Base-by-base conservation (phyloP, 768 basidiomycete genomes). In the Leccinellum rugosiceps region DNA sequence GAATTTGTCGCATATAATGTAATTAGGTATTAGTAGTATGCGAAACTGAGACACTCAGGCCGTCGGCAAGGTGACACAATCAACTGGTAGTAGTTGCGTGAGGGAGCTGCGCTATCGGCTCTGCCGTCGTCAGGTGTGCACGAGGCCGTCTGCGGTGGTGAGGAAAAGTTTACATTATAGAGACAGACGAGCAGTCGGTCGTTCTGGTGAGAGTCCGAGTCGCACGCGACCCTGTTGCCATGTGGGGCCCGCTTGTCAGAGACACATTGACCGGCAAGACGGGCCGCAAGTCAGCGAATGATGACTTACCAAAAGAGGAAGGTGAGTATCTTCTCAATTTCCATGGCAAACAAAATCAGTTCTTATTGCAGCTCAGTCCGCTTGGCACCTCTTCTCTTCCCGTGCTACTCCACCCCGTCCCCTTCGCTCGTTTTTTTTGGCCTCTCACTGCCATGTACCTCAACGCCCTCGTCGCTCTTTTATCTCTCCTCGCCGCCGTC, bases 381-480 rank as follows among this genome's bases (percentile, higher is more conserved):
- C 44, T 25, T 25, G 10, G 23, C 9, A 7, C 11, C 34, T 19
- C 19, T 9, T 8, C 6, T 28, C 6, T 47, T 47, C 15, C 26
- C 26, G 31, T 32, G n/a, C 28, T 23, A 15, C 26, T 47, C 34
- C 15, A 21, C 15, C 52, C 30, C 26, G 15, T 34, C 25, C 31
- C 32, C 9, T 21, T 31, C 51, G 48, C 25, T 60, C 58, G 28
- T 54, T 69, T 56, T 48, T 6, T 26, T 15, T 25, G 55, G 44
- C 2, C 14, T 2, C 2, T 25, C 44, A 25, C n/a, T 41, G 50
- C 54, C 58, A 83, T 84, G 82, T 80, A 76, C 68, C 63, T 80
- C 59, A 70, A 71, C 60, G 61, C 74, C 60, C 62, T 82, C 45
- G 65, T 76, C 69, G 65, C 78, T 71, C 71, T 85, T 71, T 79